These are phyloP conservation scores for Acanthamoeba royreba DNA, from an alignment of 208 protist genomes.

Conservation along the genomic window DNA sequence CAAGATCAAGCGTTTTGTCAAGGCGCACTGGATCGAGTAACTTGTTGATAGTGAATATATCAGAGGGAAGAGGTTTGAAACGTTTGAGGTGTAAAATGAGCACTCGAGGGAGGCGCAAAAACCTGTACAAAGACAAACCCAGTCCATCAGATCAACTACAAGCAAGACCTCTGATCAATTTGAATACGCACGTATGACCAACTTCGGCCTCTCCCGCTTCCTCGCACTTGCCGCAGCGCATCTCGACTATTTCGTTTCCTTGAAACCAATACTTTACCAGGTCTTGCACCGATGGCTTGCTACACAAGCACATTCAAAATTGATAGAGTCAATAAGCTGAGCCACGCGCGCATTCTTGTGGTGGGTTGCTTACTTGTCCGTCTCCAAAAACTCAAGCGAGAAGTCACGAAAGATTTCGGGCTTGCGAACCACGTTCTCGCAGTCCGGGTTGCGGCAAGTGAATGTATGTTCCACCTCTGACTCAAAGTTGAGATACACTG, in stretches of 20 bases:
- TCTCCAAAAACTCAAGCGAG: background rate
- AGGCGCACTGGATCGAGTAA: background rate
- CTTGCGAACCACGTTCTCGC: background rate
- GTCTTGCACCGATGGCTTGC: background rate
- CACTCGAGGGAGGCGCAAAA: background rate
- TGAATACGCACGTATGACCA: background rate
- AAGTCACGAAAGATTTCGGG: background rate
- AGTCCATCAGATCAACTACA: too few relatives aligned
- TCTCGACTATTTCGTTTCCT: background rate
- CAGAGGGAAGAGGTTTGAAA: background rate
- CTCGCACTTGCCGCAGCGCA: background rate
- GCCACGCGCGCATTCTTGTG: background rate
- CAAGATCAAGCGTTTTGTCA: background rate
- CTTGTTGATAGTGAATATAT: background rate
- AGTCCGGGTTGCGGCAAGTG: background rate
- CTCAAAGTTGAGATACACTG: background rate
- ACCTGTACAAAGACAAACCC: background rate
- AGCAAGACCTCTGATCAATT: too few relatives aligned
- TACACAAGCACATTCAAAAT: too few relatives aligned
- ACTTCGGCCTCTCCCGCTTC: background rate
- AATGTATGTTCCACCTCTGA: background rate
- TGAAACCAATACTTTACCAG: constrained; percentile 18
- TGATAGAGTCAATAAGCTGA: background rate
- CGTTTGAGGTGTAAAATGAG: background rate
- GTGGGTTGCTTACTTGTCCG: background rate